Evolutionary conservation across 345 rosid genomes (phyloP), one percentile per base, ranked within the genome.

Genomic region (Geranium brycei): DNA sequence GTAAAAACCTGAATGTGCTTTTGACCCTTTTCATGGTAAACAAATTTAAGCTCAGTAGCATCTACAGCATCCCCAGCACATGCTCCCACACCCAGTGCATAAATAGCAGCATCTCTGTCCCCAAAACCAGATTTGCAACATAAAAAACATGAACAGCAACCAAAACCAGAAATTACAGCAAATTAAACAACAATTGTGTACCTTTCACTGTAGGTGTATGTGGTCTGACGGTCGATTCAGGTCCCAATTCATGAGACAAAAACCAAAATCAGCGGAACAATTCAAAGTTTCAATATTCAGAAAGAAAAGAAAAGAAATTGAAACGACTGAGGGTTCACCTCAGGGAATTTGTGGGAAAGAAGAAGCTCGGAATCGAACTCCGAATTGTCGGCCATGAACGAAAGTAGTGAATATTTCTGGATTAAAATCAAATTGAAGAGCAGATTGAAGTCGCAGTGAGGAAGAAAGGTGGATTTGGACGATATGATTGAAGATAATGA

Each of bases 51-150:
- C 79, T 92, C 98, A 66, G 83, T 78, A 0, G 77, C 56, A 69
- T 89, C 93, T 66, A 82, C 69, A 11, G 93, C 87, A 71, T 89
- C 78, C 57, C 70, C 62, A 31, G 83, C 85, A 73, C 97, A 92
- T 14, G 95, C 93, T 61, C 97, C 98, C 28, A 89, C 64, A 60
- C 98, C 97, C 76, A 92, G 77, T 56, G 92, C 89, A 76, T 92
- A 92, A 56, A 89, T 30, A 17, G 78, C 93, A 19, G 70, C 90
- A 66, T 92, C 98, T 72, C 95, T 92, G 77, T 53, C 60, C 51
- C 58, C 63, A 67, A 62, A 62, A 40, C 15, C 47, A 15, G 60
- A 17, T n/a, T 23, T 17, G 30, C 17, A 35, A 31, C 7, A 13
- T 28, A 17, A 60, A 65, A 68, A 0, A 58, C 38, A 70, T 28